Evolutionary conservation across 1,139 yeast species (phyloP).

Genomic region (Yamadazyma sp.): DNA sequence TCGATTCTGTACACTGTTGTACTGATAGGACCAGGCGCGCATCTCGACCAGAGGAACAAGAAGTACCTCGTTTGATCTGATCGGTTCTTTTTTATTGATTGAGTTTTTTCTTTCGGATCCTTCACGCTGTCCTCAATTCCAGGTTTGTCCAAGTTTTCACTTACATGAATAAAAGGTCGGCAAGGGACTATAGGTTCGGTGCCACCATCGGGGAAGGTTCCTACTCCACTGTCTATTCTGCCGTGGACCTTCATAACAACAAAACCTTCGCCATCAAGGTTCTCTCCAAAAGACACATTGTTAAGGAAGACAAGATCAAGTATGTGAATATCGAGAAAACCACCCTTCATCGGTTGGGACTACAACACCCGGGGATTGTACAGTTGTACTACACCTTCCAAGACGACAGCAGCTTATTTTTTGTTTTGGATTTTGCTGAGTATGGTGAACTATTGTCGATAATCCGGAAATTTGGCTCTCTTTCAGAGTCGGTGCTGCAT

Average conservation of each 20-base stretch:
- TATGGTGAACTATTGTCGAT: slow-evolving; percentile 73
- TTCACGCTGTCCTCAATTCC: too few relatives aligned
- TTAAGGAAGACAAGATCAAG: slow-evolving; percentile 75
- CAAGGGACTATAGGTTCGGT: slow-evolving; percentile 71
- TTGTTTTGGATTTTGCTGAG: slow-evolving; percentile 76
- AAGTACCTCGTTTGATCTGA: too few relatives aligned
- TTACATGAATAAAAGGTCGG: slow-evolving; percentile 28
- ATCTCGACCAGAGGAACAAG: too few relatives aligned
- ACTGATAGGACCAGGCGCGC: too few relatives aligned
- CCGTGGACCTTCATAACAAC: slow-evolving; percentile 56
- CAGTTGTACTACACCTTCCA: slow-evolving; percentile 78
- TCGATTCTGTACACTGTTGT: too few relatives aligned
- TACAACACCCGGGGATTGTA: slow-evolving; percentile 64
- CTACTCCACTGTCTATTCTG: slow-evolving; percentile 72
- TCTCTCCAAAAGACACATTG: slow-evolving; percentile 70
- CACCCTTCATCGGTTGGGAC: slow-evolving; percentile 69
- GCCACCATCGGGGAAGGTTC: slow-evolving; percentile 79
- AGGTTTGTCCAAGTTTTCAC: too few relatives aligned
- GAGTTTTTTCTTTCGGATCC: too few relatives aligned
- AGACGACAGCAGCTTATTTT: slow-evolving; percentile 69
- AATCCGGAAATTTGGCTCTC: slow-evolving; percentile 74
- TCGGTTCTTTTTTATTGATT: too few relatives aligned
- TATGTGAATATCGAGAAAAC: slow-evolving; percentile 79
- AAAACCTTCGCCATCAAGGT: slow-evolving; percentile 74
- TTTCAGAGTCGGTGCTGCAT: slow-evolving; percentile 73